Percentiles rank a stretch among this genome's conserved stretches.
Evolutionary conservation across 345 rosid genomes (phyloP).

Genomic region (Lenwebbia sp.): DNA sequence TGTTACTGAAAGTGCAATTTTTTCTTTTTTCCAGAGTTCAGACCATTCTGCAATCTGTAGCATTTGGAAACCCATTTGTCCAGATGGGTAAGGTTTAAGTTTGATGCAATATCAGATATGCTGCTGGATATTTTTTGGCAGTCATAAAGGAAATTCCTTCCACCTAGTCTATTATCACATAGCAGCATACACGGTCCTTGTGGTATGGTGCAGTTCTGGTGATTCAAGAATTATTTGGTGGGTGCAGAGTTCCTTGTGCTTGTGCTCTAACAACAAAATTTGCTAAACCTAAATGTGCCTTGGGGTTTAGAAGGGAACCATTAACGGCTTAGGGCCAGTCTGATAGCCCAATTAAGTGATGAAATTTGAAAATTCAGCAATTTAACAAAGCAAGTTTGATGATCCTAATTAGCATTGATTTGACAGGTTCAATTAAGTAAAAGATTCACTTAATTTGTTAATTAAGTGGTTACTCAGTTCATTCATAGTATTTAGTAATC

Average conservation of each 20-base stretch:
- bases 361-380: not conserved
- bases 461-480: not conserved
- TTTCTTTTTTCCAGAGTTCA: conserved; percentile 33
- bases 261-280: not conserved
- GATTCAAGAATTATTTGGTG: not conserved
- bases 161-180: not conserved
- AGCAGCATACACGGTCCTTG: not conserved
- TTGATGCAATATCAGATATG: not conserved
- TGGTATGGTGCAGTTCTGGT: not conserved
- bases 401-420: not conserved
- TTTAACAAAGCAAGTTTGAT: not conserved
- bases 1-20: not conserved
- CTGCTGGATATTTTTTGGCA: not conserved
- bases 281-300: not conserved
- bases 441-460: not conserved
- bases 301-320: not conserved
- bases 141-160: not conserved
- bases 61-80: conserved; percentile 93
- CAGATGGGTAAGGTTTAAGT: conserved; percentile 52
- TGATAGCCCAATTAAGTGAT: not conserved
- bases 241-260: not conserved
- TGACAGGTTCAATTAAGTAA: not conserved
- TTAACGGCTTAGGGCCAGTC: not conserved
- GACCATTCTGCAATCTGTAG: conserved; percentile 56
- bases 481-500: not conserved